Evolutionary conservation across 306 rosid species (phyloP).

Genomic region (Dicorynia guianensis): DNA sequence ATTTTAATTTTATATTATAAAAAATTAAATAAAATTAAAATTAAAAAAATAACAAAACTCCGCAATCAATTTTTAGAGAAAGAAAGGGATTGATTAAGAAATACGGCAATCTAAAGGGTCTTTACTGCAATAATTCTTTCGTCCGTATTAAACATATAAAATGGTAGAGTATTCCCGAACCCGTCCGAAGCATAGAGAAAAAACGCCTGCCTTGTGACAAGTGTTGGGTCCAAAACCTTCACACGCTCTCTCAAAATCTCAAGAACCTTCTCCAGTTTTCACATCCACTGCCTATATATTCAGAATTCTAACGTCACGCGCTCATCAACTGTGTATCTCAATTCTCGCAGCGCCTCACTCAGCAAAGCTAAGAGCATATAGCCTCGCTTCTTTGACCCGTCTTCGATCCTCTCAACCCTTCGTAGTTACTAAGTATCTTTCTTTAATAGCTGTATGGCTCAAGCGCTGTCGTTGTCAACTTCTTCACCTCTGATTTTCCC

Average conservation of each 20-base stretch:
- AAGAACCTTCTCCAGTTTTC: conserved; percentile 47
- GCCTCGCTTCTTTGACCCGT: background rate
- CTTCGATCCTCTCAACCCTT: background rate
- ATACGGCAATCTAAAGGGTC: conserved; percentile 7
- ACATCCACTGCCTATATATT: conserved; percentile 40
- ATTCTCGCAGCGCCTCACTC: background rate
- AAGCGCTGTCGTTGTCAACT: conserved; percentile 52
- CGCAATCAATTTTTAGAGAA: too few relatives aligned
- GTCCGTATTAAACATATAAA: too few relatives aligned
- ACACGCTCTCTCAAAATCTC: conserved; percentile 30
- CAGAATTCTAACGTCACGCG: background rate
- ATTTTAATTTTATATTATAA: too few relatives aligned
- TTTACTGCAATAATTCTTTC: background rate
- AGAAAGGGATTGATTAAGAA: too few relatives aligned
- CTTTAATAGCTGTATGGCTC: conserved; percentile 54
- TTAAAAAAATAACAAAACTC: too few relatives aligned
- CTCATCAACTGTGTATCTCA: background rate
- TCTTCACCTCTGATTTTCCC: conserved; percentile 45
- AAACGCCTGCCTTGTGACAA: background rate
- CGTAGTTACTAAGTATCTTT: conserved; percentile 29
- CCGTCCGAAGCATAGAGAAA: conserved; percentile 21
- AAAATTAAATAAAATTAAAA: too few relatives aligned
- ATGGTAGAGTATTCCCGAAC: conserved; percentile 42
- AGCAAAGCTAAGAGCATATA: too few relatives aligned
- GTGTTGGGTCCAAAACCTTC: conserved; percentile 46